Evolutionary conservation across 306 rosid species (phyloP).

Genomic region (Arachis stenosperma): DNA sequence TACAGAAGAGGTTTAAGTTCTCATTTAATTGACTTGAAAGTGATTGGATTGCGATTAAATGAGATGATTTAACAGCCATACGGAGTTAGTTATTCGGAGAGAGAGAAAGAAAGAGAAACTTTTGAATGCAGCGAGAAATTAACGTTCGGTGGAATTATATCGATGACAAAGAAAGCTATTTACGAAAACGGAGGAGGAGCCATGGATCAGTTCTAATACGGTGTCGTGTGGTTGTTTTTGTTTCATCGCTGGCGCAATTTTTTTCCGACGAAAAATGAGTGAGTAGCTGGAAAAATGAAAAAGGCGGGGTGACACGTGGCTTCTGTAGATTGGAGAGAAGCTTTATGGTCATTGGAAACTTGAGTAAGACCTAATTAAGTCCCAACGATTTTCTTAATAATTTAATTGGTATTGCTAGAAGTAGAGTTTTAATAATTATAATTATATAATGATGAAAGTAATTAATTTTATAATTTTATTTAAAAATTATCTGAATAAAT

Average conservation of each 20-base stretch:
- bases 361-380: too few relatives aligned
- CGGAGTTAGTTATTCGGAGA: background rate
- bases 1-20: background rate
- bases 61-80: slow-evolving; percentile 7
- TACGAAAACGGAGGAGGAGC: background rate
- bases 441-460: too few relatives aligned
- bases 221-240: background rate
- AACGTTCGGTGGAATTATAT: slow-evolving; percentile 13
- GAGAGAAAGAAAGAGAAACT: background rate
- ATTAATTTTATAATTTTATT: too few relatives aligned
- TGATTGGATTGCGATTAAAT: slow-evolving; percentile 13
- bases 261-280: background rate
- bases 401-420: too few relatives aligned
- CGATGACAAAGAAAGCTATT: slow-evolving; percentile 5
- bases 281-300: background rate
- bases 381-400: too few relatives aligned
- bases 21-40: slow-evolving; percentile 12
- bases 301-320: background rate
- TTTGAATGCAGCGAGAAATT: slow-evolving; percentile 31
- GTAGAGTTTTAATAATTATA: too few relatives aligned
- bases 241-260: background rate
- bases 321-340: too few relatives aligned
- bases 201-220: background rate
- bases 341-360: too few relatives aligned
- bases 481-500: too few relatives aligned